phyloP scores from a whole-genome alignment of 2,329 filamentous ascomycete species.

The Fusarium sp. region DNA sequence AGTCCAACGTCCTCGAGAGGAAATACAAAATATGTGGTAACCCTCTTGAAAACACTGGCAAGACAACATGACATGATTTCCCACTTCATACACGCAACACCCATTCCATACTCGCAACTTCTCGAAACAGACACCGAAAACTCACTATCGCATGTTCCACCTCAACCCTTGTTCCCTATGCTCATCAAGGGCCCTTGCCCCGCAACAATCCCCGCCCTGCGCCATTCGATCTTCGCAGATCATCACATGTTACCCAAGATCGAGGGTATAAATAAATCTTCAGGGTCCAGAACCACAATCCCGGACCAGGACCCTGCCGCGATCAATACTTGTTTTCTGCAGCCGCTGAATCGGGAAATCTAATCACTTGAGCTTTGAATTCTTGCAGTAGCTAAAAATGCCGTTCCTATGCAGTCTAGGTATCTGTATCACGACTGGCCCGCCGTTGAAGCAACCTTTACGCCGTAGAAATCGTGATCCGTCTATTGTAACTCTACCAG shows the following conservation, averaged over 20 bases:
- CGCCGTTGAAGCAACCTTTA: slow-evolving; percentile 26
- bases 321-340: slow-evolving; percentile 11
- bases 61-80: slow-evolving; percentile 15
- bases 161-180: slow-evolving; percentile 4
- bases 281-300: slow-evolving; percentile 27
- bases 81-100: not conserved
- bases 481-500: slow-evolving; percentile 3
- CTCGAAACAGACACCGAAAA: slow-evolving; percentile 2
- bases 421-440: not conserved
- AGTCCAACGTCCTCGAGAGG: no score
- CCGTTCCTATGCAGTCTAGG: not conserved
- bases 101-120: not conserved
- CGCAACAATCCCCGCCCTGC: slow-evolving; percentile 11
- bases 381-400: not conserved
- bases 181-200: slow-evolving; percentile 13
- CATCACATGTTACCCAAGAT: slow-evolving; percentile 17
- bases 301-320: slow-evolving; percentile 1
- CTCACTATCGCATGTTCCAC: not conserved
- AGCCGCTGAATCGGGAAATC: slow-evolving; percentile 20
- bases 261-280: slow-evolving; percentile 12
- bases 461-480: slow-evolving; percentile 11
- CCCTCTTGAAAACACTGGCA: not conserved
- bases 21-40: not conserved
- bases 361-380: not conserved
- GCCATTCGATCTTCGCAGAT: slow-evolving; percentile 33